Evolutionary conservation across 73 alveolate species (phyloP), one percentile per base, ranked within the genome.

Genomic region (Symbiodinium natans): DNA sequence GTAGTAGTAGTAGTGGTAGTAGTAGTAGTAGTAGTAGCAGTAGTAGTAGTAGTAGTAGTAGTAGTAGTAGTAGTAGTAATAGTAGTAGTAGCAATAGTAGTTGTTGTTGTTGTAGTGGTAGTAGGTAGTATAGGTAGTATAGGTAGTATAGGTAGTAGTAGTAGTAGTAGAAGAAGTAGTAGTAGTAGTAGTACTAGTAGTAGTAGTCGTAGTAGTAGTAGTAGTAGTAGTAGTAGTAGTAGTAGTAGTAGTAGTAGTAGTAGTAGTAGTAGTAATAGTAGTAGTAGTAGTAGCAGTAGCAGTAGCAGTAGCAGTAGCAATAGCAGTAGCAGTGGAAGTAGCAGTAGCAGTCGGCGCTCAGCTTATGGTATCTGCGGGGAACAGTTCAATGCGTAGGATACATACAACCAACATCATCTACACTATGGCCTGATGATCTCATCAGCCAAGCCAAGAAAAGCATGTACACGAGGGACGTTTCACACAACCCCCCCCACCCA

Each of bases 161-260:
- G 74, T 54, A 54, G 74, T 54, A 21, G 74, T 54, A 54, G 74
- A 15, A 21, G 74, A 15, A 54, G 74, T 54, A 21, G 74, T 54
- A 54, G 74, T 54, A 21, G 74, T 54, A 54, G 74, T 54, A 21
- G 74, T 54, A 54, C 29, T 54, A 21, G 74, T 54, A 54, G 74
- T 54, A n/a, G n/a, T n/a, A n/a, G n/a, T n/a, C n/a, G n/a, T n/a
- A n/a, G n/a, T n/a, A n/a, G n/a, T n/a, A n/a, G 74, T 13, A 15
- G 21, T 13, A 15, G 74, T 13, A 15, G 21, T 13, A 54, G 74
- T 54, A 54, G 74, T 54, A 54, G 74, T 54, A 54, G 74, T 54
- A 54, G 74, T 54, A 54, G 74, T 54, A 54, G 74, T 54, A 54
- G 74, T 54, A 54, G 74, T 54, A 54, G 74, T 54, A 54, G 74